These are phyloP conservation scores for Pythium sukuiense DNA, from an alignment of 352 stramenopile species.

Conservation along the genomic window DNA sequence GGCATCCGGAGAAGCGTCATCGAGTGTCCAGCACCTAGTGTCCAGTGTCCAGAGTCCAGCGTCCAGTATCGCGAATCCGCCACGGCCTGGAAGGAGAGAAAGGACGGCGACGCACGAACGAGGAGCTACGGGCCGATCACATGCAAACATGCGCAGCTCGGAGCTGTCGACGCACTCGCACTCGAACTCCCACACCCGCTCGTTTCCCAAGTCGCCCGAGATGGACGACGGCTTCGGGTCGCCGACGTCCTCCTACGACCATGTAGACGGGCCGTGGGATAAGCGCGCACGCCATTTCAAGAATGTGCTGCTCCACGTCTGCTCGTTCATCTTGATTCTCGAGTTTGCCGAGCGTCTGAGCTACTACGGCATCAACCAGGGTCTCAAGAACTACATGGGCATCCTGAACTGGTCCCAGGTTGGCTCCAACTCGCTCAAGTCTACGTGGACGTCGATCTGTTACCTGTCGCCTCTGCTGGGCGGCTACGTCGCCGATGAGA, in stretches of 20 bases:
- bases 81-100: background rate
- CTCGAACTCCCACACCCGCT: slow-evolving; percentile 37
- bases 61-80: background rate
- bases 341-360: slow-evolving; percentile 83
- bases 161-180: slow-evolving; percentile 43
- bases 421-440: slow-evolving; percentile 87
- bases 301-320: slow-evolving; percentile 83
- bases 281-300: slow-evolving; percentile 77
- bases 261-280: slow-evolving; percentile 76
- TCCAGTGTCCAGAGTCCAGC: background rate
- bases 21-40: background rate
- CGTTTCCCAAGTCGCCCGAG: slow-evolving; percentile 50
- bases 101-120: background rate
- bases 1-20: background rate
- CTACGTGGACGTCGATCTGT: slow-evolving; percentile 86
- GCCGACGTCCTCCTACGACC: slow-evolving; percentile 48
- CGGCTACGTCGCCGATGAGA: slow-evolving; percentile 86
- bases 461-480: slow-evolving; percentile 82
- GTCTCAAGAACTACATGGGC: slow-evolving; percentile 85
- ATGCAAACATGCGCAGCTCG: slow-evolving; percentile 31
- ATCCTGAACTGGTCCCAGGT: slow-evolving; percentile 73
- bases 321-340: slow-evolving; percentile 85
- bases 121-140: background rate
- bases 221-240: slow-evolving; percentile 43
- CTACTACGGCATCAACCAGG: slow-evolving; percentile 87